Conservation (phyloP, 1,139 yeast genomes). For the Pichia sp. region DNA sequence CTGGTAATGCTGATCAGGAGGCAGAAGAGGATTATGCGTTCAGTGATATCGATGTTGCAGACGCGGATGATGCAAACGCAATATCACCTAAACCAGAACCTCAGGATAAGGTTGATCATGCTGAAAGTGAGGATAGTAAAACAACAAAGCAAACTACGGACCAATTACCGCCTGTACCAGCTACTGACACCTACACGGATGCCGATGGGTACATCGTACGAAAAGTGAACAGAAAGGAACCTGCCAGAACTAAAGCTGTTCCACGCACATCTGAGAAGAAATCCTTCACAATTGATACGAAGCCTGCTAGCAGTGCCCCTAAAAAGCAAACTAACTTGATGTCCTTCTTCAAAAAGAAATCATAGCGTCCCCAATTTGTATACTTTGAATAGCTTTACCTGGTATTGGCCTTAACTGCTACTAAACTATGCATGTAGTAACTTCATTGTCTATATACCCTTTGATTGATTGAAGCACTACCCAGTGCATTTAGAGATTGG, state of each 20-base stretch:
- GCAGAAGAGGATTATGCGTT: conserved; percentile 1
- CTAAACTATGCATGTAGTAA: too few relatives aligned
- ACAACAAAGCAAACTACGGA: not conserved
- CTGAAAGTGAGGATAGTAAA: not conserved
- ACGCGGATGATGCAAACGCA: not conserved
- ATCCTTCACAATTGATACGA: conserved; percentile 7
- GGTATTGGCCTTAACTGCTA: too few relatives aligned
- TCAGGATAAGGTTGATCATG: not conserved
- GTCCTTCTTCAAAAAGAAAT: conserved; percentile 26
- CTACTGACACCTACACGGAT: conserved; percentile 11
- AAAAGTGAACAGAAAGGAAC: conserved; percentile 7
- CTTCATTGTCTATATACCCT: too few relatives aligned
- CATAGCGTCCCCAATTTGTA: too few relatives aligned
- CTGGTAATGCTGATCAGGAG: conserved; percentile 1
- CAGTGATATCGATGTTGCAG: conserved; percentile 12
- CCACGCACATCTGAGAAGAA: conserved; percentile 1
- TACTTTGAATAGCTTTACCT: too few relatives aligned
- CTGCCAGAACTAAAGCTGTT: too few relatives aligned
- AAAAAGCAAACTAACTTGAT: conserved; percentile 25
- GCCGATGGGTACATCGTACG: conserved; percentile 12
- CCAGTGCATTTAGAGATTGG: too few relatives aligned
- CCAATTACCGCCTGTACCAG: conserved; percentile 6
- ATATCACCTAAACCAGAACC: not conserved
- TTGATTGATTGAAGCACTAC: too few relatives aligned
- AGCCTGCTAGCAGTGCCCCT: conserved; percentile 11